Base-by-base conservation (phyloP, 2,329 filamentous ascomycete genomes). In the Arthrobotrys pseudoclavata region DNA sequence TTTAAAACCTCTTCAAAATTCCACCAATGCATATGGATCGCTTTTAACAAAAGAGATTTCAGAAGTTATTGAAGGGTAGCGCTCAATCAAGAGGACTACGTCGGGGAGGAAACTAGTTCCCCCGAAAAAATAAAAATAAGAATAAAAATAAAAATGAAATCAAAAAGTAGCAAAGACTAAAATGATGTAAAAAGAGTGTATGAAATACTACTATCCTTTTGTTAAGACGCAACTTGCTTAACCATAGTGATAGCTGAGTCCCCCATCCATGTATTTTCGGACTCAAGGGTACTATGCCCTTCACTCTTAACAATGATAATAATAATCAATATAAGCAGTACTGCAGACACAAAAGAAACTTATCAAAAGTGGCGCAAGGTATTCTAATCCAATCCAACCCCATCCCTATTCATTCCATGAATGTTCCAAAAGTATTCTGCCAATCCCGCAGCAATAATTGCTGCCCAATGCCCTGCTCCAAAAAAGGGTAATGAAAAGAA, bases 281-380 rank as follows among this genome's bases (percentile, higher is more conserved):
- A 10, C 6, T 48, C 45, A 13, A 1, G 10, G 47, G 10, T 4
- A 5, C 26, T 22, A 7, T 9, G 18, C 5, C n/a, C 42, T 9
- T 47, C 4, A 18, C 6, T 53, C 24, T 10, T n/a, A n/a, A 15
- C 12, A 26, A 26, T 26, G 12, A 24, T 40, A 24, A 24, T 22
- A 57, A 2, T 57, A 57, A 12, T n/a, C 29, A 40, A 22, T n/a
- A n/a, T n/a, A n/a, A n/a, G n/a, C n/a, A n/a, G n/a, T n/a, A n/a
- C n/a, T n/a, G 42, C 42, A 22, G 12, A 9, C 20, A 60, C 31
- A 60, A 60, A 40, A 60, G 34, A 60, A 60, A 60, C 24, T 37
- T 60, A 12, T 50, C 9, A 3, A 40, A 24, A 20, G 31, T 60
- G 13, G 31, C 15, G 55, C 55, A 60, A 26, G 42, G 55, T 60